These are phyloP conservation scores for Penicillium psychrofluorescens DNA, from an alignment of 495 filamentous ascomycete species.

Conservation along the genomic window DNA sequence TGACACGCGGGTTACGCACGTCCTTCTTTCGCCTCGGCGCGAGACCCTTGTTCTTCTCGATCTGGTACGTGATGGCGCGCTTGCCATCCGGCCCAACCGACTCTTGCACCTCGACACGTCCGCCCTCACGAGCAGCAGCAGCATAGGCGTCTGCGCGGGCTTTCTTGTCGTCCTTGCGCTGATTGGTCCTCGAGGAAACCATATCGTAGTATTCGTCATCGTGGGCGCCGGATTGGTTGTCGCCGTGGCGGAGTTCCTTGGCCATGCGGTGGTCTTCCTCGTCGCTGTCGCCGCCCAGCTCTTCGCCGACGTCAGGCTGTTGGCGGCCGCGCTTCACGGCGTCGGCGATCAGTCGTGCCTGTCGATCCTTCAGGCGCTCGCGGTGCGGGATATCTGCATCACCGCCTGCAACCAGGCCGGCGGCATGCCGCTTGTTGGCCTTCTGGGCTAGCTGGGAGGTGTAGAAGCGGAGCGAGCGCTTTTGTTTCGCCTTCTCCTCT, in stretches of 20 bases:
- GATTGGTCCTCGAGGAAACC: constrained; percentile 59
- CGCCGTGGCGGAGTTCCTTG: constrained; percentile 34
- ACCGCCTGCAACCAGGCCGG: constrained; percentile 78
- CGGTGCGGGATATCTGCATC: constrained; percentile 87
- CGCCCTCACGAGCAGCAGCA: constrained; percentile 47
- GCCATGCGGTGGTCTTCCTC: constrained; percentile 40
- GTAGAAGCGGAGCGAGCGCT: constrained; percentile 90
- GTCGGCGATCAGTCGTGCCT: constrained; percentile 75
- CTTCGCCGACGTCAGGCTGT: constrained; percentile 49
- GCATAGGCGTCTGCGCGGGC: constrained; percentile 47
- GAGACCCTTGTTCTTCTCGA: constrained; percentile 95
- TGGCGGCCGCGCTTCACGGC: constrained; percentile 77
- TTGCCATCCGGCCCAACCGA: constrained; percentile 68
- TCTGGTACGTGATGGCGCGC: constrained; percentile 81
- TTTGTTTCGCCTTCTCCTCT: constrained; percentile 75
- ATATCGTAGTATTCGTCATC: constrained; percentile 89
- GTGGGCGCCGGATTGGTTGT: constrained; percentile 25
- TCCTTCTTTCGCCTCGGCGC: constrained; percentile 86
- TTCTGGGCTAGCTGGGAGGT: constrained; percentile 94
- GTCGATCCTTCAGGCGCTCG: constrained; percentile 78
- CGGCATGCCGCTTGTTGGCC: constrained; percentile 73
- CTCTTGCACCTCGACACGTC: constrained; percentile 50
- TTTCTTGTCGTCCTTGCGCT: constrained; percentile 69
- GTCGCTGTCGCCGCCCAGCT: constrained; percentile 60
- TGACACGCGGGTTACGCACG: constrained; percentile 87